Evolutionary conservation across 305 asterid species (phyloP), one percentile per base, ranked within the genome.

Genomic region (Fraxinus xanthoxyloides): DNA sequence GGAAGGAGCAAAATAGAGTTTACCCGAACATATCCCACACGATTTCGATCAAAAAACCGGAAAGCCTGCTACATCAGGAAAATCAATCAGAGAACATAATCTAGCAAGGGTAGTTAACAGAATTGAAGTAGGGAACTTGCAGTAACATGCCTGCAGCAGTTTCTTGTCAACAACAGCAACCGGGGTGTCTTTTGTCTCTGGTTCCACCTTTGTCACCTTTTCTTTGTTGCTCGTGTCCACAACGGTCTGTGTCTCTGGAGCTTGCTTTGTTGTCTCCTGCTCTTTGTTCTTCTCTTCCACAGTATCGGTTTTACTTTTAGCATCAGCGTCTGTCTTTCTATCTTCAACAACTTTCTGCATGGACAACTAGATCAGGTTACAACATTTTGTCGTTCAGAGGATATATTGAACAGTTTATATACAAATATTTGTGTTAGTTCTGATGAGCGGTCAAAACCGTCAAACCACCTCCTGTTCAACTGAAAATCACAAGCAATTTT

Each of bases 21-120:
- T 85, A 94, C 99, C 95, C 95, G 92, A 56, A 95, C 69, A 84
- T 91, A 87, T 80, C 99, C 99, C 79, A 85, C 92, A 61, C 98
- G 95, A 82, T 92, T 95, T 30, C 98, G 92, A 65, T 95, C 99
- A 83, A 95, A 95, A 86, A 95, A 95, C 88, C 98, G 92, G 89
- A 95, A 95, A 83, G 99, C 99, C 98, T 95, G 94, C 72, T 77
- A 32, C 76, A 80, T 78, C 8, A 46, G 31, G 12, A 77, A 70
- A 67, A 24, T 26, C 56, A 79, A 79, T 76, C 31, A 54, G 9
- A 81, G 40, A 78, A 80, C 54, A 77, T 75, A 69, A 79, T 51
- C 40, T 17, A 24, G 76, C 54, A 43, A 61, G 79, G 46, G 31
- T 59, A 40, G 46, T 36, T 24, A 54, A 30, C 80, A 23, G 48